A percentile compares a stretch with the other conserved stretches of the same genome.
phyloP scores from a whole-genome alignment of 768 basidiomycete genomes.

The Agrocybe praecox region DNA sequence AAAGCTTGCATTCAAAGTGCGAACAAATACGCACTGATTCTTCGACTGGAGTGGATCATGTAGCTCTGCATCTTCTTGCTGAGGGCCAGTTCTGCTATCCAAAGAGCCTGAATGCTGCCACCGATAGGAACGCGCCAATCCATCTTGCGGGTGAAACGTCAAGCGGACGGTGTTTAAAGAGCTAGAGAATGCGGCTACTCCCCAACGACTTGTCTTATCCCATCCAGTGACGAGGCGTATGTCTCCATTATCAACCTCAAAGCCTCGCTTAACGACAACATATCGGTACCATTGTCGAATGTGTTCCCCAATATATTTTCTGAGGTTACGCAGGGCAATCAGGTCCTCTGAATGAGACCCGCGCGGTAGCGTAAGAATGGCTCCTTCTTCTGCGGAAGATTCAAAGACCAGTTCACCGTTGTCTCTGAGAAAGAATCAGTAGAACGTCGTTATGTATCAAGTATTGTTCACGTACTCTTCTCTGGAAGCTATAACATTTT shows the following conservation, averaged over 20 bases:
- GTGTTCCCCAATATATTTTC: constrained; percentile 15
- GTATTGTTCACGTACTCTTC: neutral
- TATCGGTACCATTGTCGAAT: constrained; percentile 17
- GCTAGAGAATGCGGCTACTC: constrained; percentile 17
- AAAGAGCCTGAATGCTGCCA: constrained; percentile 7
- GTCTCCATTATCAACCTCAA: constrained; percentile 18
- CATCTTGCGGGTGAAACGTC: neutral
- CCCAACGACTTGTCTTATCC: constrained; percentile 21
- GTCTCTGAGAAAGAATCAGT: neutral
- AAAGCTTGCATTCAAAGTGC: constrained; percentile 6
- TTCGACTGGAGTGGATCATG: neutral
- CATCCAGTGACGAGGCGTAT: constrained; percentile 18
- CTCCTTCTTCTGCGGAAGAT: constrained; percentile 6
- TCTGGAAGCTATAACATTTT: neutral
- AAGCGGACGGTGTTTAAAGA: neutral
- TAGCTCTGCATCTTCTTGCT: neutral
- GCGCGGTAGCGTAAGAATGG: constrained; percentile 13
- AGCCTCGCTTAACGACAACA: constrained; percentile 7
- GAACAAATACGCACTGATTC: neutral
- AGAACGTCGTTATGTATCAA: too few species aligned
- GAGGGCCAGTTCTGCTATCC: constrained; percentile 1
- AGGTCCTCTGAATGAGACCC: constrained; percentile 5
- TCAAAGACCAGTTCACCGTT: neutral
- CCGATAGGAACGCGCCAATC: neutral
- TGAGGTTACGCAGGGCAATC: neutral